Percentiles rank a stretch among this genome's conserved stretches.
phyloP scores from a whole-genome alignment of 2,329 filamentous ascomycete genomes.

The Cadophora malorum region DNA sequence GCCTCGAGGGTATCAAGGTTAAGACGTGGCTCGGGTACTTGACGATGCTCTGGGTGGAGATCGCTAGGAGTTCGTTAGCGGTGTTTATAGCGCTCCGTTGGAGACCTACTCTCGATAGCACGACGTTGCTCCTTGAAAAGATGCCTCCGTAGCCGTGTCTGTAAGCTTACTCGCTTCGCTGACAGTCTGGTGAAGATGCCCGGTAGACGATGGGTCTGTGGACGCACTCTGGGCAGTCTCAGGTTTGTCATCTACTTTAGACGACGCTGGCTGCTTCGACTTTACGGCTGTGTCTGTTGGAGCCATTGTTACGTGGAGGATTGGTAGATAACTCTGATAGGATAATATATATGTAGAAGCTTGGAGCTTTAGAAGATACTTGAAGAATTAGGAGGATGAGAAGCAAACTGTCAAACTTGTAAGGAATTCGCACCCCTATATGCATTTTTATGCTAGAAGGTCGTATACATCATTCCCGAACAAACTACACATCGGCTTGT shows the following conservation, averaged over 20 bases:
- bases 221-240: background rate
- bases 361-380: background rate
- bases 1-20: too few relatives aligned
- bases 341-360: constrained; percentile 7
- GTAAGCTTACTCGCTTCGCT: background rate
- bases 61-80: constrained; percentile 16
- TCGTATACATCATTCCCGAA: background rate
- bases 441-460: constrained; percentile 8
- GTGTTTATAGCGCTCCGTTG: constrained; percentile 13
- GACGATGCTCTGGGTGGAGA: too few relatives aligned
- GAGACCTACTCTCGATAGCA: constrained; percentile 9
- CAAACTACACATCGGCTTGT: constrained; percentile 8
- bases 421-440: constrained; percentile 15
- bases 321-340: background rate
- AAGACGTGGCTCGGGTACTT: too few relatives aligned
- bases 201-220: background rate
- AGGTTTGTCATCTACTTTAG: background rate
- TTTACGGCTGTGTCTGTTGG: background rate
- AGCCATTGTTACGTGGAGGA: background rate
- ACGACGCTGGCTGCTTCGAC: constrained; percentile 10
- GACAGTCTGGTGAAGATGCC: too few relatives aligned
- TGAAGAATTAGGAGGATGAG: constrained; percentile 8
- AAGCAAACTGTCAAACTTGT: background rate
- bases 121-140: constrained; percentile 20
- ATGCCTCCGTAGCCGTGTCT: constrained; percentile 25